Base-by-base conservation (phyloP, 176 grass and related monocot species). In the Oryza officinalis region DNA sequence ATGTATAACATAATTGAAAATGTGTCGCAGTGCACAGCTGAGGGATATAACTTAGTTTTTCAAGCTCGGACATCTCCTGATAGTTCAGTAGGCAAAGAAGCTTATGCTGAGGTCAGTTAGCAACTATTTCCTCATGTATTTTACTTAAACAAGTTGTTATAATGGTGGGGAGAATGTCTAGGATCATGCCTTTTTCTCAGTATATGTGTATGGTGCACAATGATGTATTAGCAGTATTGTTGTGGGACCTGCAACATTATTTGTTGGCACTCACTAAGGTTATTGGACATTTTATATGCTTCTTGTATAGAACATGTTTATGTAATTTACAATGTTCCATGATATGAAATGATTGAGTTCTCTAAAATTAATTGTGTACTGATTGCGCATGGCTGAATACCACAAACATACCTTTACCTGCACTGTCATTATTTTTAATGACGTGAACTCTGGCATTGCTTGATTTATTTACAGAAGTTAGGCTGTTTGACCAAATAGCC, bases 1-100 rank as follows among this genome's bases (percentile, higher is more conserved):
- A 57, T 40, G 37, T 79, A 47, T 87, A 35, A 78, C 77, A 63
- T 76, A 37, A 69, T 30, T 74, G 75, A 35, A 81, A 74, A 81
- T 64, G 4, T 32, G 52, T 85, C 85, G 75, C 79, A 99, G 93
- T 99, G 96, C 79, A 89, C 81, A 5, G 54, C 86, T 30, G 87
- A 99, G 87, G 96, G 93, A 88, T 96, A 92, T 84, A 96, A 52
- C 72, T 88, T 99, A 77, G 78, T 75, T 80, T 99, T 99, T 79
- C 89, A 92, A 88, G 79, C 67, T 79, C 85, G 64, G 22, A 54
- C 84, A 33, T 77, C 74, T 85, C 40, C 71, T 85, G 88, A 90
- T 83, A 87, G 80, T 71, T 87, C 88, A 81, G 35, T 61, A 59
- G 81, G 79, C 64, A 90, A 88, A 89, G 82, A 86, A 90, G 69